A percentile compares a stretch with the other conserved stretches of the same genome.
These are phyloP conservation scores for Phellopilus nigrolimitatus DNA, from an alignment of 1,284 basidiomycete genomes.

Conservation along the genomic window DNA sequence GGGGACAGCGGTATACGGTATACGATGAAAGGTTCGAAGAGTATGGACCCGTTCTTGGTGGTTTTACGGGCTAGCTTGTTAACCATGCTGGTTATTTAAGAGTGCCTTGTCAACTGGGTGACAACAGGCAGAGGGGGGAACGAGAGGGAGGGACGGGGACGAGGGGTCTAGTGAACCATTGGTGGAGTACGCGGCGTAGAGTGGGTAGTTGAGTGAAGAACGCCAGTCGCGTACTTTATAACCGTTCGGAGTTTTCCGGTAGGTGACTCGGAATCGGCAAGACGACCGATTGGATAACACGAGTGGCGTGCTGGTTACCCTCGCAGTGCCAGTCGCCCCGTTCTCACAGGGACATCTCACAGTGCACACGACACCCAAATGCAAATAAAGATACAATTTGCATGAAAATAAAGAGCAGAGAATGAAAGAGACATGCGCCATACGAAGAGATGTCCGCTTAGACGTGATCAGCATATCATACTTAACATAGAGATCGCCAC, in stretches of 20 bases:
- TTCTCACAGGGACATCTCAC: constrained; percentile 10
- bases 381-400: constrained; percentile 2
- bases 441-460: too few relatives aligned
- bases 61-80: constrained; percentile 72
- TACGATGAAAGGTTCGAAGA: constrained; percentile 80
- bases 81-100: constrained; percentile 62
- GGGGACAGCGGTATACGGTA: constrained; percentile 86
- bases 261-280: constrained; percentile 1
- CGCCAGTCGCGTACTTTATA: too few relatives aligned
- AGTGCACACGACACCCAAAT: constrained; percentile 6
- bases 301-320: not conserved
- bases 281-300: constrained; percentile 13
- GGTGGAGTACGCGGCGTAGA: too few relatives aligned
- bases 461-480: too few relatives aligned
- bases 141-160: not conserved
- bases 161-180: not conserved
- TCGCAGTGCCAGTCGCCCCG: not conserved
- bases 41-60: constrained; percentile 77
- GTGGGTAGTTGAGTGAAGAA: too few relatives aligned
- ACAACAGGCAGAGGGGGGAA: constrained; percentile 26
- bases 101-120: constrained; percentile 35
- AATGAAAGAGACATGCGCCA: too few relatives aligned
- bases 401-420: not conserved
- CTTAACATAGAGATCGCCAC: constrained; percentile 12
- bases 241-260: not conserved